Base-by-base conservation (phyloP, 257 asterid species). In the Phtheirospermum japonicum region DNA sequence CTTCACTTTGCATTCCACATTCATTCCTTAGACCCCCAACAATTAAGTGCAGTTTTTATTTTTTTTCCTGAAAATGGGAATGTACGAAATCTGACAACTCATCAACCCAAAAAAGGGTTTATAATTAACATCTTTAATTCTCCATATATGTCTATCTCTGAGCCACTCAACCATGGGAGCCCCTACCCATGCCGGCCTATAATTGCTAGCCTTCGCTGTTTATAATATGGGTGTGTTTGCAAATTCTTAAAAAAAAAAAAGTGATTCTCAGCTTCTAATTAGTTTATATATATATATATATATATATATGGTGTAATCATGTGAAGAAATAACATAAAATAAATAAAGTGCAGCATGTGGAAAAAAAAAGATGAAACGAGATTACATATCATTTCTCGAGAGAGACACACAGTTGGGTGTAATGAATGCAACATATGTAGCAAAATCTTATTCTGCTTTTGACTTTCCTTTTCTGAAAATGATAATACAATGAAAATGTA, bases 51-150 rank as follows among this genome's bases (percentile, higher is more conserved):
- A 23, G 3, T n/a, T n/a, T n/a, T n/a, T n/a, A n/a, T n/a, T n/a
- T n/a, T 23, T 23, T 23, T 23, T 23, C 28, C 28, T 23, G 28
- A 23, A 23, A 23, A 46, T 43, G 59, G 12, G 59, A 51, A 55
- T 17, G 36, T 9, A 43, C 12, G 16, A 64, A 23, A 23, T 63
- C 56, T 51, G 73, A 66, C 82, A 77, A 62, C 76, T 66, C 67
- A 77, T 57, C 73, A 69, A 64, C 63, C 28, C 28, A 23, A 23
- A 23, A 23, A 23, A 23, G 28, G 28, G 28, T 23, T 23, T 23
- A 23, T 23, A 23, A 23, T n/a, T n/a, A n/a, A n/a, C n/a, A n/a
- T n/a, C n/a, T 43, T 26, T 48, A 16, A 14, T 62, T 31, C 61
- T 33, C 46, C 31, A 43, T n/a, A n/a, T n/a, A n/a, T n/a, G n/a